Evolutionary conservation across 225 moss, liverwort and hornwort genomes (phyloP).

Genomic region (Rhytidiadelphus loreus): DNA sequence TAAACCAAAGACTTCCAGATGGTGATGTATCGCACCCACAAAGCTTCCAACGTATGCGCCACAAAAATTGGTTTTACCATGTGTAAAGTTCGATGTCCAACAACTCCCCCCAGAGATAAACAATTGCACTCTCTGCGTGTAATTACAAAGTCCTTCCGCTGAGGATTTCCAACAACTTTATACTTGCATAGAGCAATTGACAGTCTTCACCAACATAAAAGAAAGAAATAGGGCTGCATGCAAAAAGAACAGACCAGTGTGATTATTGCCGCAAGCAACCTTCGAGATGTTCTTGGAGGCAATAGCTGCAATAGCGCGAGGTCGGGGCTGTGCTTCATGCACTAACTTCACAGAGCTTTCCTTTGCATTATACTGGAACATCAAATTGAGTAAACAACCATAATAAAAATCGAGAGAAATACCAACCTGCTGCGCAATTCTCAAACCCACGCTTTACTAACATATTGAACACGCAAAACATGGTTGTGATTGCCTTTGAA

Average conservation of each 20-base stretch:
- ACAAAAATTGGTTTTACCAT: slow-evolving; percentile 1
- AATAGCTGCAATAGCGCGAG: slow-evolving; percentile 71
- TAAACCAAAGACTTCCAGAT: slow-evolving; percentile 14
- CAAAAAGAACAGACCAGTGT: slow-evolving; percentile 47
- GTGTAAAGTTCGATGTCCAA: slow-evolving; percentile 13
- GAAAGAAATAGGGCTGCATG: not conserved
- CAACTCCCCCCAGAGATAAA: slow-evolving; percentile 5
- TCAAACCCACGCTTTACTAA: not conserved
- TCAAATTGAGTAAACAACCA: not conserved
- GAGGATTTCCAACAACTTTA: not conserved
- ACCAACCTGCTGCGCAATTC: not conserved
- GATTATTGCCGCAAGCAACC: slow-evolving; percentile 89
- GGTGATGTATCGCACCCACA: not conserved
- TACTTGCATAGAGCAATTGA: not conserved
- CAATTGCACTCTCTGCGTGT: not conserved
- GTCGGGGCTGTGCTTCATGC: slow-evolving; percentile 85
- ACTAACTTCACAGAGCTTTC: slow-evolving; percentile 86
- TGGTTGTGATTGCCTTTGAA: not conserved
- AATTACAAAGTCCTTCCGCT: not conserved
- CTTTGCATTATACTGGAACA: slow-evolving; percentile 77
- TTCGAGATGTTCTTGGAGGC: slow-evolving; percentile 64
- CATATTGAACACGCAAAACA: not conserved
- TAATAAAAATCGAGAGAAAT: not conserved
- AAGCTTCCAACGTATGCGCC: slow-evolving; percentile 1
- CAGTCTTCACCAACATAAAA: not conserved